Evolutionary conservation across 2,329 filamentous ascomycete genomes (phyloP).

Genomic region (Penicillium sp.): DNA sequence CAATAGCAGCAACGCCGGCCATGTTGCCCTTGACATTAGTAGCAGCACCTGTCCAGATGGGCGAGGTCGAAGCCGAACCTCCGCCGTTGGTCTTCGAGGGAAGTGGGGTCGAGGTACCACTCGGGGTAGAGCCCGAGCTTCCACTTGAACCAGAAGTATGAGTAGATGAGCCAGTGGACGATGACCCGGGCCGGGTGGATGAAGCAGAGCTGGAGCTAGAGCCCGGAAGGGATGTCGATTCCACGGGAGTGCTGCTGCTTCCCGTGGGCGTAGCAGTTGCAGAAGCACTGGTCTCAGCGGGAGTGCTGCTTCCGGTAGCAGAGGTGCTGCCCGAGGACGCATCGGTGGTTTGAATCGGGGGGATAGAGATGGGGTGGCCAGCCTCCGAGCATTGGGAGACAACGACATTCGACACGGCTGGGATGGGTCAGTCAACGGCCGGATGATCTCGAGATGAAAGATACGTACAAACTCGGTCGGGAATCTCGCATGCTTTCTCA

Average conservation of each 20-base stretch:
- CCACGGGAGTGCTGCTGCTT: conserved; percentile 3
- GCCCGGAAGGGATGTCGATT: conserved; percentile 1
- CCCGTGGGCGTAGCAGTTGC: conserved; percentile 5
- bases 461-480: conserved; percentile 36
- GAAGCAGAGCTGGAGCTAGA: conserved; percentile 5
- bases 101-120: conserved; percentile 17
- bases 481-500: conserved; percentile 36
- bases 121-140: conserved; percentile 3
- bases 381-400: conserved; percentile 31
- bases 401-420: conserved; percentile 37
- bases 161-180: conserved; percentile 9
- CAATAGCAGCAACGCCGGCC: conserved; percentile 22
- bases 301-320: conserved; percentile 1
- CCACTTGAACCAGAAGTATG: no score
- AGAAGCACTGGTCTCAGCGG: conserved; percentile 4
- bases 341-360: conserved; percentile 23
- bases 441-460: not conserved
- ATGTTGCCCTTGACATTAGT: conserved; percentile 23
- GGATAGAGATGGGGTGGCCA: conserved; percentile 36
- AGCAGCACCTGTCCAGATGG: conserved; percentile 25
- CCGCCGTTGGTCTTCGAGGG: conserved; percentile 11
- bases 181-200: conserved; percentile 7
- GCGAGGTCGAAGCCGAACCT: conserved; percentile 13
- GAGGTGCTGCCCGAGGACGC: not conserved
- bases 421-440: not conserved